phyloP scores from a whole-genome alignment of 768 basidiomycete species.

The Podaxis sp. region DNA sequence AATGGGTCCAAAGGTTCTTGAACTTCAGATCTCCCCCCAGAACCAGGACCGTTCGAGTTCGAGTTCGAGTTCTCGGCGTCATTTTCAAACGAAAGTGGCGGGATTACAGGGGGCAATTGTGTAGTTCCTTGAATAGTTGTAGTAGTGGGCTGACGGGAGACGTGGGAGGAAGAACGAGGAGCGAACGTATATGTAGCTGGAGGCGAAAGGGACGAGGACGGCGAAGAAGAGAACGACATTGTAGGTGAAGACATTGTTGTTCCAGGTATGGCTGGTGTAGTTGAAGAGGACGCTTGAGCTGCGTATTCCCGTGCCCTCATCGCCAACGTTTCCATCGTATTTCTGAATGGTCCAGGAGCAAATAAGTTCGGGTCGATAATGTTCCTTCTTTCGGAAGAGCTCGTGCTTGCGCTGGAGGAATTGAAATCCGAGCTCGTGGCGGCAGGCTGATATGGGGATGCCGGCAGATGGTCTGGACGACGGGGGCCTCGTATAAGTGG shows the following conservation, averaged over 20 bases:
- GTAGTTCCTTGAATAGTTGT: slow-evolving; percentile 14
- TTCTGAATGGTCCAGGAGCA: slow-evolving; percentile 48
- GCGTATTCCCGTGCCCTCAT: slow-evolving; percentile 17
- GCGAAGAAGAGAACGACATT: not conserved
- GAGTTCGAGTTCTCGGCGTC: slow-evolving; percentile 27
- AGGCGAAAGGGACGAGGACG: slow-evolving; percentile 1
- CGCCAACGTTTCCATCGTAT: slow-evolving; percentile 41
- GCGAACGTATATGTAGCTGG: not conserved
- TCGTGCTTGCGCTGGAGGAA: not conserved
- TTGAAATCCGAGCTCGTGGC: not conserved
- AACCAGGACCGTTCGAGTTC: not conserved
- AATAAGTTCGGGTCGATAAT: slow-evolving; percentile 35
- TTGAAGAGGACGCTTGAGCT: slow-evolving; percentile 15
- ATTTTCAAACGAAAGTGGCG: slow-evolving; percentile 38
- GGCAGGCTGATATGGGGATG: not conserved
- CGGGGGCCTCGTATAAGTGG: not conserved
- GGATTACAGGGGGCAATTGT: slow-evolving; percentile 31
- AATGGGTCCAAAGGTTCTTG: not conserved
- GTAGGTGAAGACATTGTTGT: slow-evolving; percentile 2
- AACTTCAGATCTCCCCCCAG: slow-evolving; percentile 9
- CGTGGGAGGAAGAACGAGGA: slow-evolving; percentile 2
- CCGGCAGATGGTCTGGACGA: slow-evolving; percentile 1
- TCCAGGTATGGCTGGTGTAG: slow-evolving; percentile 3
- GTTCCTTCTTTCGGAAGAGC: not conserved
- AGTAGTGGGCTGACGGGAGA: not conserved